Evolutionary conservation across 768 basidiomycete species (phyloP).

Genomic region (Tephrocybe sp.): DNA sequence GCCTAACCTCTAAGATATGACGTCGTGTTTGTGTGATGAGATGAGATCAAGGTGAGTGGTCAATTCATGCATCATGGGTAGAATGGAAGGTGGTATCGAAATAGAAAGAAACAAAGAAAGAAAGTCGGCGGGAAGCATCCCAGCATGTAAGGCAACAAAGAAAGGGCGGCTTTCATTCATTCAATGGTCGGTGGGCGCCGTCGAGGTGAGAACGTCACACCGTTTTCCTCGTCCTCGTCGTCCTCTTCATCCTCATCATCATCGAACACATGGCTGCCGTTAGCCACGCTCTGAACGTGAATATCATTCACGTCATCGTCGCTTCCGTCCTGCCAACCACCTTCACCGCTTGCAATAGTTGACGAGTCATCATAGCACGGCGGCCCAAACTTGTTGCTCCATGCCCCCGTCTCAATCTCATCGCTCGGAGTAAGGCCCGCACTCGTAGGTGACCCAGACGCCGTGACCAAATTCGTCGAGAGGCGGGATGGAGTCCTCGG

Average conservation of each 20-base stretch:
- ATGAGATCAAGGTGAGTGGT: background rate
- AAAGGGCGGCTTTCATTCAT: too few relatives aligned
- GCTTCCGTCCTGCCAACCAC: slow-evolving; percentile 14
- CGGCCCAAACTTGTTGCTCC: slow-evolving; percentile 20
- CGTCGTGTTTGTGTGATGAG: background rate
- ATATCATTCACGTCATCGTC: slow-evolving; percentile 33
- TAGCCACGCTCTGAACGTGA: slow-evolving; percentile 2
- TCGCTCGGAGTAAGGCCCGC: slow-evolving; percentile 1
- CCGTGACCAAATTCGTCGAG: slow-evolving; percentile 3
- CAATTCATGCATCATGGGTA: too few relatives aligned
- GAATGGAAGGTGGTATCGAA: background rate
- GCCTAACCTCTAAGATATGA: background rate
- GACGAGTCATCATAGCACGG: slow-evolving; percentile 47
- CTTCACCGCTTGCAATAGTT: slow-evolving; percentile 48
- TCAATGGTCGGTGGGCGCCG: slow-evolving; percentile 12
- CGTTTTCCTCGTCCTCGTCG: slow-evolving; percentile 26
- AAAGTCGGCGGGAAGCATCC: background rate
- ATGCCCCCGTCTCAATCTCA: slow-evolving; percentile 13
- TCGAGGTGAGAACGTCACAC: slow-evolving; percentile 32
- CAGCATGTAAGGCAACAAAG: background rate
- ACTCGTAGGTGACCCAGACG: background rate
- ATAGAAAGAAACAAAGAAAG: background rate
- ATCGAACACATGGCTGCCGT: slow-evolving; percentile 3
- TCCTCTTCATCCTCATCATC: slow-evolving; percentile 20
- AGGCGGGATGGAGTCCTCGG: slow-evolving; percentile 19